A percentile compares a stretch with the other conserved stretches of the same genome.
Conservation (phyloP, 306 rosid species). For the Quercus dentata region DNA sequence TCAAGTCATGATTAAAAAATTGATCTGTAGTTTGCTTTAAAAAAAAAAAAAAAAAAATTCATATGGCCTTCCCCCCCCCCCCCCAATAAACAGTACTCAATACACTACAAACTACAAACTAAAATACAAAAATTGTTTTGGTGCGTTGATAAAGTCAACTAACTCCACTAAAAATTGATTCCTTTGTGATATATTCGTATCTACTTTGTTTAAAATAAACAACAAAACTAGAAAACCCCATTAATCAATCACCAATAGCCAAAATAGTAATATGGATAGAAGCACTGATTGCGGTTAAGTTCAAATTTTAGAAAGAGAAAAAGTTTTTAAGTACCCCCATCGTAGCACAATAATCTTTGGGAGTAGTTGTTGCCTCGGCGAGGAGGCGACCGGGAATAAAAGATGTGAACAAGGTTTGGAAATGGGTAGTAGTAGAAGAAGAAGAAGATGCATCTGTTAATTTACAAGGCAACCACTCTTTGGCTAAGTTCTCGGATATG, state of each 20-base stretch:
- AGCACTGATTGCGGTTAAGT: too few relatives aligned
- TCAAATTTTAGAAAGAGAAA: not conserved
- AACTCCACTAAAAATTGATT: not conserved
- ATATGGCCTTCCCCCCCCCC: accelerated
- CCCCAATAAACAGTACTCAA: too few relatives aligned
- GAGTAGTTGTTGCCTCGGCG: slow-evolving; percentile 5
- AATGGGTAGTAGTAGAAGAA: slow-evolving; percentile 10
- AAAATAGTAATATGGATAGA: too few relatives aligned
- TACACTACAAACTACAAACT: too few relatives aligned
- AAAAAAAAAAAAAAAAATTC: too few relatives aligned
- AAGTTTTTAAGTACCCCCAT: not conserved
- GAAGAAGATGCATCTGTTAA: not conserved
- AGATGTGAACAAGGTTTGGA: slow-evolving; percentile 9
- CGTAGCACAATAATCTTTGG: too few relatives aligned
- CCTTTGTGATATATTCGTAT: too few relatives aligned
- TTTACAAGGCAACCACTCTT: slow-evolving; percentile 32
- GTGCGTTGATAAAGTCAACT: not conserved
- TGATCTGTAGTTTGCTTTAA: too few relatives aligned
- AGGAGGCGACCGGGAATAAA: slow-evolving; percentile 18
- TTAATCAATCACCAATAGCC: too few relatives aligned
- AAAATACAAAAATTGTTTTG: not conserved
- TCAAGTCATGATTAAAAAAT: too few relatives aligned
- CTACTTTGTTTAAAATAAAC: not conserved
- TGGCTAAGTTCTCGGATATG: slow-evolving; percentile 20
- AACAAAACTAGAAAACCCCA: too few relatives aligned